Percentiles rank a stretch among this genome's conserved stretches.
phyloP scores from a whole-genome alignment of 257 asterid species.

The Knoxia roxburghii region DNA sequence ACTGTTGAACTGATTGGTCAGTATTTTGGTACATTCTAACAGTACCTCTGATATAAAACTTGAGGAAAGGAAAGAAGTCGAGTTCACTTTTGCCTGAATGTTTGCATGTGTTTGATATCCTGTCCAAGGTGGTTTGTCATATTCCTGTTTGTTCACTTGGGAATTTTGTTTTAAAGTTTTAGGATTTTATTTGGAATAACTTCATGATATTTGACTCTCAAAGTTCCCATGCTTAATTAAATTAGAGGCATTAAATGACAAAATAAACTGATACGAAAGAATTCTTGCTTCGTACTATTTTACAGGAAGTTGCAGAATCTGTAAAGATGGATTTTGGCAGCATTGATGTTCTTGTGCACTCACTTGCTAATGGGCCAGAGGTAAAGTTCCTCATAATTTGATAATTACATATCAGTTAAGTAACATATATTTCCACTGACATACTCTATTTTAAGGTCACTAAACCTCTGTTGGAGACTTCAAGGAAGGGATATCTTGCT shows the following conservation, averaged over 20 bases:
- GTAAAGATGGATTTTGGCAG: slow-evolving; percentile 92
- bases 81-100: background rate
- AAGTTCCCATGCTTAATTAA: background rate
- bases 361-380: slow-evolving; percentile 99
- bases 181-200: background rate
- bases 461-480: slow-evolving; percentile 82
- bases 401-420: no score
- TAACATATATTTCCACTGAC: slow-evolving; percentile 21
- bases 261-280: background rate
- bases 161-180: background rate
- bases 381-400: slow-evolving; percentile 23
- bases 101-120: background rate
- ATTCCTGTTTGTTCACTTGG: background rate
- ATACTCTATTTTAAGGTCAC: slow-evolving; percentile 56
- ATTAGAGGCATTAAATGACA: background rate
- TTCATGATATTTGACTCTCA: background rate
- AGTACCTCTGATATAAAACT: background rate
- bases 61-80: background rate
- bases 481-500: slow-evolving; percentile 83
- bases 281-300: background rate
- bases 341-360: slow-evolving; percentile 94
- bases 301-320: slow-evolving; percentile 88
- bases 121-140: background rate
- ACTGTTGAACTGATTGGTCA: background rate
- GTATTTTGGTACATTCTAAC: background rate